Percentiles rank a stretch among this genome's conserved stretches.
Evolutionary conservation across 495 filamentous ascomycete species (phyloP).

Genomic region (Aeminium ludgeri): DNA sequence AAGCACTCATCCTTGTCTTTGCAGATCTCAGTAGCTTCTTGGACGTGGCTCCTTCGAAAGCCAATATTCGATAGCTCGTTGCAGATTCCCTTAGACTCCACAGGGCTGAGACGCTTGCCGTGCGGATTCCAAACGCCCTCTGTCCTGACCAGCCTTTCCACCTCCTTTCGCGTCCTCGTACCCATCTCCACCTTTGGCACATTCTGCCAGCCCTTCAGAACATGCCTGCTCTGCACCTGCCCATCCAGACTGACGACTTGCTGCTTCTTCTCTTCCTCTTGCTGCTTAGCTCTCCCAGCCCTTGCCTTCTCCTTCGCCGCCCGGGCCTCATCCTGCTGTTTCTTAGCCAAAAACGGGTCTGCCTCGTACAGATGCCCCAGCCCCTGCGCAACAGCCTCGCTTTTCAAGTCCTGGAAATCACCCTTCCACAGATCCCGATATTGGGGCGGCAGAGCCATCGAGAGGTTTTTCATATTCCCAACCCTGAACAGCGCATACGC

Average conservation of each 20-base stretch:
- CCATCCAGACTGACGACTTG: constrained; percentile 23
- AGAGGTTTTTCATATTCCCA: constrained; percentile 82
- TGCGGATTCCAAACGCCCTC: constrained; percentile 78
- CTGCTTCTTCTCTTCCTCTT: constrained; percentile 19
- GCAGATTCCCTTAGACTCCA: constrained; percentile 42
- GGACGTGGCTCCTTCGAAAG: constrained; percentile 71
- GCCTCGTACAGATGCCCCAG: constrained; percentile 88
- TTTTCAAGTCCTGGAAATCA: constrained; percentile 63
- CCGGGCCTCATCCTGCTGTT: constrained; percentile 61
- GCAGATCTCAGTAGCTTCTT: constrained; percentile 73
- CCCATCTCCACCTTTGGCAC: constrained; percentile 90
- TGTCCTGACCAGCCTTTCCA: constrained; percentile 60
- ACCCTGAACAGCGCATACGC: constrained; percentile 81
- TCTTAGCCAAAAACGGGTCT: constrained; percentile 70
- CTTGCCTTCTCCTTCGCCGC: constrained; percentile 53
- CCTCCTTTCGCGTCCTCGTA: constrained; percentile 49
- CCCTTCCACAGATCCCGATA: constrained; percentile 79
- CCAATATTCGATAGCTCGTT: constrained; percentile 60
- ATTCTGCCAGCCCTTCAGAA: constrained; percentile 60
- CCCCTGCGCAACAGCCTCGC: constrained; percentile 55
- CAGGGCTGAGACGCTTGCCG: constrained; percentile 40
- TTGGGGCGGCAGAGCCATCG: constrained; percentile 83
- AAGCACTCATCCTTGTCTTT: constrained; percentile 86
- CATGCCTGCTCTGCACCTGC: constrained; percentile 16
- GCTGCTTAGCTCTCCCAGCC: constrained; percentile 24